A percentile compares a stretch with the other conserved stretches of the same genome.
These are phyloP conservation scores for Termitomyces sp. DNA, from an alignment of 768 basidiomycete species.

Conservation along the genomic window DNA sequence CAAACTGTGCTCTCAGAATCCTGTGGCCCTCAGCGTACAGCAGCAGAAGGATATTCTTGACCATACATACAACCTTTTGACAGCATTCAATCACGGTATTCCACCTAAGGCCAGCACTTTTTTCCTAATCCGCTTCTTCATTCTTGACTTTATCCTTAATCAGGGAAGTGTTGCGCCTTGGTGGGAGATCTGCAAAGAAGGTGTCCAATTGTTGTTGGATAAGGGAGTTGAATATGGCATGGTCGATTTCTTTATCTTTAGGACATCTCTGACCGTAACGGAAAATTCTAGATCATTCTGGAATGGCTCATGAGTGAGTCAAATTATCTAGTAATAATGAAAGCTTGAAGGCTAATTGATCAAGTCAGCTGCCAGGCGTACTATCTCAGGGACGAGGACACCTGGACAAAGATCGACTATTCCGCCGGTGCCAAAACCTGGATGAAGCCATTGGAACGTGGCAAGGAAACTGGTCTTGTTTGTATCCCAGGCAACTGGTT, in stretches of 20 bases:
- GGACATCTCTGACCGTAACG: not conserved
- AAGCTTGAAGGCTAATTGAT: not conserved
- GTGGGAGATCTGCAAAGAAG: conserved; percentile 77
- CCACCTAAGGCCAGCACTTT: conserved; percentile 41
- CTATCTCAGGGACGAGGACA: conserved; percentile 65
- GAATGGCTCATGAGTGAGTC: conserved; percentile 18
- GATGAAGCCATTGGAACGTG: conserved; percentile 72
- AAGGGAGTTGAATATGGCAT: conserved; percentile 74
- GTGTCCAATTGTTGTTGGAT: conserved; percentile 58
- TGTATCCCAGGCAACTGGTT: conserved; percentile 73
- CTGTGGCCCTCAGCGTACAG: conserved; percentile 51
- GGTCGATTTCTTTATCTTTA: conserved; percentile 2
- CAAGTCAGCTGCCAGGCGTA: conserved; percentile 51
- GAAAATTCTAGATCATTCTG: conserved; percentile 9
- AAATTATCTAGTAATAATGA: not conserved
- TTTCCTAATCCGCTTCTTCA: not conserved
- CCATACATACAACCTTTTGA: conserved; percentile 58
- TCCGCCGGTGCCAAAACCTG: conserved; percentile 54
- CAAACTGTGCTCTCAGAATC: conserved; percentile 40
- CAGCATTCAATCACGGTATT: conserved; percentile 58
- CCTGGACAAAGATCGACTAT: conserved; percentile 75
- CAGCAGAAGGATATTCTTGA: conserved; percentile 74
- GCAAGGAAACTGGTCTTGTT: conserved; percentile 57
- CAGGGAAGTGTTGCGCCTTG: conserved; percentile 69
- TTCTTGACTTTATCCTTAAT: not conserved